Evolutionary conservation across 2,329 filamentous ascomycete species (phyloP), one percentile per base, ranked within the genome.

Genomic region (Pseudocercospora vitis): DNA sequence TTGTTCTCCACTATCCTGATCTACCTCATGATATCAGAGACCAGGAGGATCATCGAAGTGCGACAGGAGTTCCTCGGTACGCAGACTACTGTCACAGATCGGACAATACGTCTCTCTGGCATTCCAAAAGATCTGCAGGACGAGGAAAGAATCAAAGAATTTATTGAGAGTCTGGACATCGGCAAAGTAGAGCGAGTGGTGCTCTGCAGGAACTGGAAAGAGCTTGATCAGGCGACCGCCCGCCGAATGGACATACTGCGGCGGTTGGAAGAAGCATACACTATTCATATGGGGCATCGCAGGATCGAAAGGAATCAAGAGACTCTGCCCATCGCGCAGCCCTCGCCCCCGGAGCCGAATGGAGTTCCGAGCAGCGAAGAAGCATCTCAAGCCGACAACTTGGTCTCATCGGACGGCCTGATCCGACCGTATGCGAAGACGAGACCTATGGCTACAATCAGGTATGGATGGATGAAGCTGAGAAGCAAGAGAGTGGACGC

Each of bases 61-160:
- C 81, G 94, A 19, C 94, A 99, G 70, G 85, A 91, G 54, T 99
- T 96, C 68, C 80, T 99, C 7, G 94, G 94, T 9, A 90, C 86
- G 18, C 92, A 97, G 71, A 91, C 88, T 0, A 97, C 92, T n/a
- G 83, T 96, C 48, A 97, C 94, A 1, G 94, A 99, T 72, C 85
- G 91, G 26, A 99, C 94, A 0, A 91, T 99, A 65, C 86, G 90
- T 19, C 75, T 99, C 14, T 94, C 92, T 0, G 92, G 92, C 0
- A 92, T 99, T 18, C 94, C 95, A 0, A 68, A 72, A 3, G 85
- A 92, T 19, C 74, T 97, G 55, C 82, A 89, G 53, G 87, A 87
- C 0, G 92, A 97, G 70, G 81, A 84, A 7, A 86, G 86, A 63
- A 89, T 99, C 62, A 94, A 89, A 68, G 79, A 88, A 2, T 86